Percentiles rank a stretch among this genome's conserved stretches.
Conservation (phyloP, 2,329 filamentous ascomycete species). For the Xylaria hypoxylon region DNA sequence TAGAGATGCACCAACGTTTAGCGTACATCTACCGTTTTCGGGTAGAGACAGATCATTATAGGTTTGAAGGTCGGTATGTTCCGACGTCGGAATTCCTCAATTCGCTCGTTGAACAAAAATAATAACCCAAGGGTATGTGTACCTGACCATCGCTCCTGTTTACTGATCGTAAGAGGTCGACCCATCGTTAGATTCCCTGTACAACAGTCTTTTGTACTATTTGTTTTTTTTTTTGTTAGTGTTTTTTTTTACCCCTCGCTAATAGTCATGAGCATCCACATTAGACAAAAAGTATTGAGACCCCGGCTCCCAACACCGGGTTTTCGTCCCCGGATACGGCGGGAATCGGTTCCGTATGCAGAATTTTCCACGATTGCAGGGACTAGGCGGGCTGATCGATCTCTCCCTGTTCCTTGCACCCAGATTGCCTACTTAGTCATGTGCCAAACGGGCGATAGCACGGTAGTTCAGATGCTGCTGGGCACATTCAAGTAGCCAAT, state of each 20-base stretch:
- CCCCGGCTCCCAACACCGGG: conserved; percentile 34
- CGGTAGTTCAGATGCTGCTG: conserved; percentile 18
- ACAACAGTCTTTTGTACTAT: neutral
- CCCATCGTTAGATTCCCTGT: conserved; percentile 7
- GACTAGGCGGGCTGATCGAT: conserved; percentile 37
- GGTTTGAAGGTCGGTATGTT: conserved; percentile 15
- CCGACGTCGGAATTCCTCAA: conserved; percentile 11
- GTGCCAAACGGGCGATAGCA: conserved; percentile 24
- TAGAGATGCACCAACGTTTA: neutral
- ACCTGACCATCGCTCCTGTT: conserved; percentile 18
- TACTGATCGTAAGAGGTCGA: conserved; percentile 31
- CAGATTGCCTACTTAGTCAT: conserved; percentile 33
- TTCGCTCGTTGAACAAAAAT: neutral
- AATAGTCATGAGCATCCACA: conserved; percentile 2
- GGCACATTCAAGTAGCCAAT: conserved; percentile 16
- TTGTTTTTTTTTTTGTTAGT: neutral
- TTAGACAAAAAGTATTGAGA: conserved; percentile 16
- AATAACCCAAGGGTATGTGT: neutral
- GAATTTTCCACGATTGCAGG: conserved; percentile 29
- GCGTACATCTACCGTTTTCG: conserved; percentile 7
- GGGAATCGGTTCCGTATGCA: conserved; percentile 39
- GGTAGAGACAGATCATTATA: conserved; percentile 11
- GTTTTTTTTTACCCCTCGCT: neutral
- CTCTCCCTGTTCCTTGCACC: conserved; percentile 29
- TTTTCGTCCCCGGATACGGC: conserved; percentile 32